Base-by-base conservation (phyloP, 164 flowering plant species). In the Aristolochia fimbriata region DNA sequence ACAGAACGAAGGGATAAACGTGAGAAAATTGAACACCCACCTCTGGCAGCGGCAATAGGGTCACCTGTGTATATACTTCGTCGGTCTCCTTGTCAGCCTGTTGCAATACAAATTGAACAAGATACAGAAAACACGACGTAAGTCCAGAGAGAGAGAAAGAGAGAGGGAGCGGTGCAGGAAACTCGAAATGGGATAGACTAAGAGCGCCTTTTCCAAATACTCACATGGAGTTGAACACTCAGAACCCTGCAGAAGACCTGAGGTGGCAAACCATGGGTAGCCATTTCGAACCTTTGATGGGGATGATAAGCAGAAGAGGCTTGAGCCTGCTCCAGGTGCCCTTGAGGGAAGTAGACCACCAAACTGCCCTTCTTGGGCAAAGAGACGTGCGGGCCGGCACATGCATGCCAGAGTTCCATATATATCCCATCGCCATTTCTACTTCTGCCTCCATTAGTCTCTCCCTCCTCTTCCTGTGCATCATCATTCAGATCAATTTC, bases 311-410 rank as follows among this genome's bases (percentile, higher is more conserved):
- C 70, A 64, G 89, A 74, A 17, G 78, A 63, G 23, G 87, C 31
- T 14, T 31, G 46, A 46, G 68, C 75, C 62, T 86, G 97, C 64
- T 91, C 97, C 60, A 91, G 62, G 69, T 91, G 97, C 20, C 97
- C 97, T 69, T 91, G 96, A 53, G 97, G 97, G 76, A 88, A 84
- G 69, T 91, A 91, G 19, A 88, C 91, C 69, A 91, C 96, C 47
- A 79, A 78, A 80, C 82, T 75, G 46, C 96, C 97, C 70, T 81
- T 86, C 75, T 80, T 84, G 55, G 96, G 97, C 43, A 88, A 75
- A 8, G 82, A 82, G 53, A 81, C 83, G 53, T 84, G 80, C 59
- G 92, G 95, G 19, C 97, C 97, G 78, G 97, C 95, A 80, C 95
- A 85, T 58, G 95, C 96, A 72, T 84, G 89, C 96, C 95, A 88